Evolutionary conservation across 768 basidiomycete species (phyloP), one percentile per base, ranked within the genome.

Genomic region (Tylopilus rubrobrunneus): DNA sequence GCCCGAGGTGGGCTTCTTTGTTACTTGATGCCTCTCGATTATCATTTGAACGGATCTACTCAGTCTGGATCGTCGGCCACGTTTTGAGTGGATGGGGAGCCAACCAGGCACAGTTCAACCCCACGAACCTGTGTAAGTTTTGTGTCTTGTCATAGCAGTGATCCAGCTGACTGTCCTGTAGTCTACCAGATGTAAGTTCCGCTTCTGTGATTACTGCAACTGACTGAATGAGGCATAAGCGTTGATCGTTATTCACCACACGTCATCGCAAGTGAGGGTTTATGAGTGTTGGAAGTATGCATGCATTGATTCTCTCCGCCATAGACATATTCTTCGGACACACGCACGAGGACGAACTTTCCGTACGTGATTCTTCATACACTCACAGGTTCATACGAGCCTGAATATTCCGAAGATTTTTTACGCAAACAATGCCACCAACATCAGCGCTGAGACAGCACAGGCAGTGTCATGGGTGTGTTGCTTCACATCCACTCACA

Each of bases 351-450:
- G 86, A 88, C 65, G 76, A 86, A 62, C 66, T 87, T 44, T 79
- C 78, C 41, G 85, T 86, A 56, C 19, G 67, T 59, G 25, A 28
- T 37, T 21, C 10, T 15, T 28, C 10, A n/a, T 19, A 17, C 14
- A 7, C 34, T 36, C 34, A 17, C 37, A 39, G 15, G 7, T 39
- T 39, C 37, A 39, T 12, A 5, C 17, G 37, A 36, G 9, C 34
- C 4, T 36, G 34, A 14, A 36, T n/a, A 7, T 17, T 39, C 8
- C 6, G 1, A 86, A 25, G 84, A 82, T 88, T 42, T 87, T 81
- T 64, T 88, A 88, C 59, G 69, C 79, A 4, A 86, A 89, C 67
- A 88, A 88, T 60, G 86, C 71, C 7, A 88, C 85, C 0, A 65
- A 64, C 51, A 78, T 79, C 53, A 82, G 67, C 55, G 79, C 76